Conservation (phyloP, 2,329 filamentous ascomycete species). For the Epichloe scottii region DNA sequence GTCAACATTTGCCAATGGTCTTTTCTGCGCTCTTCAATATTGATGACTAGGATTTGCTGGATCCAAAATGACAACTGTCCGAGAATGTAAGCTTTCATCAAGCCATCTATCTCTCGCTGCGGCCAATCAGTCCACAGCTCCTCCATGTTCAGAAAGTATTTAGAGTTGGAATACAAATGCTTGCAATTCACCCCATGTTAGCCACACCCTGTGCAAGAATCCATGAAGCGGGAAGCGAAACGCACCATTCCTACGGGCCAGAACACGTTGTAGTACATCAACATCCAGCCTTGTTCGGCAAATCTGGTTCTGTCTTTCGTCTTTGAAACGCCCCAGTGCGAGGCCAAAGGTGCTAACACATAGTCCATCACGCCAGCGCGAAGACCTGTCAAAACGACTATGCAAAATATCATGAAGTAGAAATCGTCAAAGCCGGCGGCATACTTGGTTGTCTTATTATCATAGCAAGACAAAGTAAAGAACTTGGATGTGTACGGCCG, state of each 20-base stretch:
- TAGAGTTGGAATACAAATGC: conserved; percentile 70
- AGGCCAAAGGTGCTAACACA: conserved; percentile 64
- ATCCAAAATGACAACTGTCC: conserved; percentile 87
- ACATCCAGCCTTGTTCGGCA: conserved; percentile 85
- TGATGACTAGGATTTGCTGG: conserved; percentile 86
- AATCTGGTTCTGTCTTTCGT: conserved; percentile 69
- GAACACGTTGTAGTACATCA: conserved; percentile 69
- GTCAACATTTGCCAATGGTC: conserved; percentile 94
- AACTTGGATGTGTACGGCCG: conserved; percentile 70
- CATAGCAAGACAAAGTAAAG: conserved; percentile 75
- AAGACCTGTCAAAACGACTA: conserved; percentile 75
- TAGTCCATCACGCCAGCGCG: conserved; percentile 80
- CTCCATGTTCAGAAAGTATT: conserved; percentile 64
- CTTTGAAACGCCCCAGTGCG: conserved; percentile 56
- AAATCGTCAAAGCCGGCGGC: conserved; percentile 66
- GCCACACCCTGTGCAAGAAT: background rate
- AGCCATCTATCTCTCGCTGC: conserved; percentile 55
- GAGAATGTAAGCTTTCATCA: conserved; percentile 82
- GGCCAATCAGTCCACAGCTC: conserved; percentile 83
- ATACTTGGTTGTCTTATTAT: conserved; percentile 55
- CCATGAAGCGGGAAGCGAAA: conserved; percentile 5
- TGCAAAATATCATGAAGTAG: conserved; percentile 63
- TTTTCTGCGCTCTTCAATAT: conserved; percentile 88
- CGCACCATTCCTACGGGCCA: conserved; percentile 75
- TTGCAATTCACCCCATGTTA: conserved; percentile 20